Evolutionary conservation across 345 rosid species (phyloP).

Genomic region (Toxicodendron radicans): DNA sequence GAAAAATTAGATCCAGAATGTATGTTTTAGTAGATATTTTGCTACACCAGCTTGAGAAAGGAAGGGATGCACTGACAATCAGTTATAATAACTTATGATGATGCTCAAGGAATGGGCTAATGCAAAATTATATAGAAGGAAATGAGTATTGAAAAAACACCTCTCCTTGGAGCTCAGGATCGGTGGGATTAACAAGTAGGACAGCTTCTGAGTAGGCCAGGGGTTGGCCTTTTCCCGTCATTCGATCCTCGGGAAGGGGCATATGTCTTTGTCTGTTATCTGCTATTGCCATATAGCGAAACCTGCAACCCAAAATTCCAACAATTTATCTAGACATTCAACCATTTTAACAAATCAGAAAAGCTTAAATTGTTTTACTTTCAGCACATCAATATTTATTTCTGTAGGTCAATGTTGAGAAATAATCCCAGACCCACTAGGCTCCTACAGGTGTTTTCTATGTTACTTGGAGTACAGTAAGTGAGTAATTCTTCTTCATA

Average conservation of each 20-base stretch:
- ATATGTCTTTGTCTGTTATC: conserved; percentile 83
- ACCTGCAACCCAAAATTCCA: conserved; percentile 47
- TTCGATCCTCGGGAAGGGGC: conserved; percentile 88
- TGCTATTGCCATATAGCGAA: conserved; percentile 86
- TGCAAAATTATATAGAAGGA: neutral
- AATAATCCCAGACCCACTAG: neutral
- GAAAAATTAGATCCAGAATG: conserved; percentile 11
- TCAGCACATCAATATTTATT: neutral
- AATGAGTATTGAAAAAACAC: conserved; percentile 27
- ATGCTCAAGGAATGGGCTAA: neutral
- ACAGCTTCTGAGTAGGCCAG: conserved; percentile 90
- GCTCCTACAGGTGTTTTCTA: neutral
- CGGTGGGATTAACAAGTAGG: conserved; percentile 63
- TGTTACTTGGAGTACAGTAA: neutral
- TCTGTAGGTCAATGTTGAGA: neutral
- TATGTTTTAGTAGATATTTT: conserved; percentile 1
- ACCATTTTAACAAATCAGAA: neutral
- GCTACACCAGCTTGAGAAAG: neutral
- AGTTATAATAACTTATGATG: neutral
- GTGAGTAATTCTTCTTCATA: conserved; percentile 2
- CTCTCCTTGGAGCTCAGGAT: conserved; percentile 77
- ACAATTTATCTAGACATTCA: neutral
- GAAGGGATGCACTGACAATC: neutral
- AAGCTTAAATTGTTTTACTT: neutral
- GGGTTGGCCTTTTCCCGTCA: conserved; percentile 58